Percentiles rank a stretch among this genome's conserved stretches.
Evolutionary conservation across 306 rosid species (phyloP).

Genomic region (Gleditsia sinensis): DNA sequence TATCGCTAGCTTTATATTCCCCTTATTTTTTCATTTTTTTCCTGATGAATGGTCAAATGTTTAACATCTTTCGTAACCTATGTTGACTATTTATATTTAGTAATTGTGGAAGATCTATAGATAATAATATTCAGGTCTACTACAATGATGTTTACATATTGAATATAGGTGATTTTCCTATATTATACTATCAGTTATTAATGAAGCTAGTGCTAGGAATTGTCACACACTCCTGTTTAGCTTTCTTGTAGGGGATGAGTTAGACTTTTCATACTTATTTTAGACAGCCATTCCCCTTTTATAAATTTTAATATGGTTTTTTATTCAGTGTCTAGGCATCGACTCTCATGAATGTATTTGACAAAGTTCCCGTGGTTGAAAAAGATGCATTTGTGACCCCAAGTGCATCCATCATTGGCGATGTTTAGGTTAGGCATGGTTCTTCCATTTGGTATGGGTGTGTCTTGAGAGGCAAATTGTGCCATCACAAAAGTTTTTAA

Average conservation of each 20-base stretch:
- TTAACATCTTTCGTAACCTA: too few species aligned
- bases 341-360: constrained; percentile 87
- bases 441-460: constrained; percentile 98
- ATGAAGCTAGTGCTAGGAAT: too few species aligned
- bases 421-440: constrained; percentile 70
- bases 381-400: constrained; percentile 92
- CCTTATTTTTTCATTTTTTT: too few species aligned
- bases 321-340: constrained; percentile 80
- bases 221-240: too few species aligned
- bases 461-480: constrained; percentile 77
- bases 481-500: neutral
- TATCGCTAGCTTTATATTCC: too few species aligned
- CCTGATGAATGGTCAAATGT: too few species aligned
- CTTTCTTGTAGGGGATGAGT: too few species aligned
- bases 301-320: neutral
- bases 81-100: constrained; percentile 84
- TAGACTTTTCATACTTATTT: neutral
- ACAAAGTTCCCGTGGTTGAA: constrained; percentile 75
- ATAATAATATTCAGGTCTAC: constrained; percentile 61
- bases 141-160: constrained; percentile 87
- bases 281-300: neutral
- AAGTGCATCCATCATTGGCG: constrained; percentile 79
- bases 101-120: constrained; percentile 80
- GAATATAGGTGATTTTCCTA: constrained; percentile 67
- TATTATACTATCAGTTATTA: constrained; percentile 13